These are phyloP conservation scores for Sclerotinia subarctica DNA, from an alignment of 2,329 filamentous ascomycete species.

Conservation along the genomic window DNA sequence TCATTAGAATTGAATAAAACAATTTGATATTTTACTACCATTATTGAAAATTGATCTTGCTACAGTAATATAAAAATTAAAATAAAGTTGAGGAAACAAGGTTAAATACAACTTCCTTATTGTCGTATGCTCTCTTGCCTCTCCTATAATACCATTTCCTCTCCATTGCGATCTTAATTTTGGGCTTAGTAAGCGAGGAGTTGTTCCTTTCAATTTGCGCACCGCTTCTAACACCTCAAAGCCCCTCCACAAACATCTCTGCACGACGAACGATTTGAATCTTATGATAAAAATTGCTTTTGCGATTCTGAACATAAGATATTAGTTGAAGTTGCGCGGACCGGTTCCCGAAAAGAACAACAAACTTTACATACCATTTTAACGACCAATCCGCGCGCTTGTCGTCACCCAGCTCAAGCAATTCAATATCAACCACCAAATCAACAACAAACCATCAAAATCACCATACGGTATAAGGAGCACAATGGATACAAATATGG, in stretches of 20 bases:
- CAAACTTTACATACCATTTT: slow-evolving; percentile 9
- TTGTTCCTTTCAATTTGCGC: slow-evolving; percentile 22
- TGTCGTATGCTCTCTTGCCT: slow-evolving; percentile 20
- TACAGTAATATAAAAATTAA: not conserved
- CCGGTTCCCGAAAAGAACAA: slow-evolving; percentile 14
- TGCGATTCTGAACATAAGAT: slow-evolving; percentile 17
- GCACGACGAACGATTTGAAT: slow-evolving; percentile 10
- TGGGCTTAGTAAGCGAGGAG: slow-evolving; percentile 20
- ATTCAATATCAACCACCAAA: slow-evolving; percentile 29
- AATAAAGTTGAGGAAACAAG: slow-evolving; percentile 1
- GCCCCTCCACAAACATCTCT: slow-evolving; percentile 18
- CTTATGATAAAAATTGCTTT: slow-evolving; percentile 11
- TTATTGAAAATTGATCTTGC: not conserved
- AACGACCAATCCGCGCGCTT: slow-evolving; percentile 20
- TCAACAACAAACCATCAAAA: slow-evolving; percentile 16
- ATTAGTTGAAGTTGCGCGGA: slow-evolving; percentile 18
- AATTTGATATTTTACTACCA: not conserved
- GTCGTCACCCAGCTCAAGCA: slow-evolving; percentile 33
- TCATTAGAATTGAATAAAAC: slow-evolving; percentile 3
- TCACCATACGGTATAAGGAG: slow-evolving; percentile 20
- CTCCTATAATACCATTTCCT: slow-evolving; percentile 9
- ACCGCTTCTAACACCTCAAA: slow-evolving; percentile 15
- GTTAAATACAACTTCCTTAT: not conserved
- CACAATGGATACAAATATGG: slow-evolving; percentile 96
- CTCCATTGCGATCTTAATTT: slow-evolving; percentile 11